Evolutionary conservation across 495 filamentous ascomycete genomes (phyloP).

Genomic region (Podospora sp.): DNA sequence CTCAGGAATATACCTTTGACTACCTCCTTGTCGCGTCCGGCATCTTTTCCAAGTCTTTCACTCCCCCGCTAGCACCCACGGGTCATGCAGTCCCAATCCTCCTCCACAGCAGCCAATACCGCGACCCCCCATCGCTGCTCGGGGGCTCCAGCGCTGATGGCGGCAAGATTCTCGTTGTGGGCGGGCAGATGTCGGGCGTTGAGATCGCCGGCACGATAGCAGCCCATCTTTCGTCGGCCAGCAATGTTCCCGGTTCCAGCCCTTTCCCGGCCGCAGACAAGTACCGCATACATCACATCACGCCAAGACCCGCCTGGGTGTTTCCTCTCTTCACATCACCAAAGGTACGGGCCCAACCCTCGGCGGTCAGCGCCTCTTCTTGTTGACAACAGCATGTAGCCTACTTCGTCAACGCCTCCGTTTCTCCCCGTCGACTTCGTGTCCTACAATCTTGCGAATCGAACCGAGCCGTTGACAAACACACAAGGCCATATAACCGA

Average conservation of each 20-base stretch:
- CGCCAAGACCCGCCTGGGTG: conserved; percentile 71
- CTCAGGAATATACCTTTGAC: conserved; percentile 59
- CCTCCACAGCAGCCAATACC: conserved; percentile 64
- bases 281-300: conserved; percentile 66
- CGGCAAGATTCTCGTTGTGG: conserved; percentile 74
- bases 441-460: conserved; percentile 68
- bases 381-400: conserved; percentile 31
- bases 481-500: conserved; percentile 58
- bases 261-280: conserved; percentile 36
- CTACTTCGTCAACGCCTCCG: conserved; percentile 47
- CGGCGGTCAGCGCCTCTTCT: background rate
- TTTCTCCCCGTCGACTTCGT: conserved; percentile 79
- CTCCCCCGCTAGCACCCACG: conserved; percentile 47
- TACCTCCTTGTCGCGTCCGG: conserved; percentile 74
- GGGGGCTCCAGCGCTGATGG: conserved; percentile 30
- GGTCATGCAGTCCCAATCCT: conserved; percentile 47
- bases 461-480: conserved; percentile 60
- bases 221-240: conserved; percentile 63
- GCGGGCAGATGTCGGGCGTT: conserved; percentile 81
- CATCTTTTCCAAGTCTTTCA: conserved; percentile 67
- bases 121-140: conserved; percentile 44
- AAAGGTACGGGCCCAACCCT: conserved; percentile 35
- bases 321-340: conserved; percentile 64
- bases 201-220: conserved; percentile 76
- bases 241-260: conserved; percentile 46